Evolutionary conservation across 257 asterid genomes (phyloP).

Genomic region (Nicotiana knightiana): DNA sequence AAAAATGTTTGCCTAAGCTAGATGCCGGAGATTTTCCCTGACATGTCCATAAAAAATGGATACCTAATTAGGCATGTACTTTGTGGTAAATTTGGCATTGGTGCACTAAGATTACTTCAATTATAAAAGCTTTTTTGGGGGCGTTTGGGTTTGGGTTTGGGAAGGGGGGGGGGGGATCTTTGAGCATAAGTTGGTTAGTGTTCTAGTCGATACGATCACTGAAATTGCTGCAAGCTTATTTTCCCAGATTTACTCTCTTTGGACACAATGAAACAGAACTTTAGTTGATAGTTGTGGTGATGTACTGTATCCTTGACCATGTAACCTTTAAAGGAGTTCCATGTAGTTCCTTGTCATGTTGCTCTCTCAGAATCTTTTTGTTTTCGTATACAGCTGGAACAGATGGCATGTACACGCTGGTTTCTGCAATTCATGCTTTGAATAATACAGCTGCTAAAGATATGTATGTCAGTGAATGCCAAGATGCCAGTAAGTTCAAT

Average conservation of each 20-base stretch:
- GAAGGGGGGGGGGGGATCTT: neutral
- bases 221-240: neutral
- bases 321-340: neutral
- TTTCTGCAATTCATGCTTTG: conserved; percentile 77
- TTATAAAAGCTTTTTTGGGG: neutral
- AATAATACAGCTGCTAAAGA: conserved; percentile 43
- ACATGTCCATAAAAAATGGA: neutral
- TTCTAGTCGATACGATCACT: neutral
- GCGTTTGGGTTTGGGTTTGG: neutral
- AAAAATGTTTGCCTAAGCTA: neutral
- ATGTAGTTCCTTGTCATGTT: neutral
- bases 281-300: neutral
- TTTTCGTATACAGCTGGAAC: conserved; percentile 72
- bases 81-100: neutral
- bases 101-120: neutral
- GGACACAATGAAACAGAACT: neutral
- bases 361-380: neutral
- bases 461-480: conserved; percentile 90
- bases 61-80: neutral
- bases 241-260: neutral
- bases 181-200: neutral
- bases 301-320: neutral
- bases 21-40: neutral
- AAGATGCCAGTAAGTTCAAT: conserved; percentile 59
- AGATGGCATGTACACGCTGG: conserved; percentile 49